Evolutionary conservation across 2,329 filamentous ascomycete species (phyloP), one percentile per base, ranked within the genome.

Genomic region (Penicillium aurantiogriseum): DNA sequence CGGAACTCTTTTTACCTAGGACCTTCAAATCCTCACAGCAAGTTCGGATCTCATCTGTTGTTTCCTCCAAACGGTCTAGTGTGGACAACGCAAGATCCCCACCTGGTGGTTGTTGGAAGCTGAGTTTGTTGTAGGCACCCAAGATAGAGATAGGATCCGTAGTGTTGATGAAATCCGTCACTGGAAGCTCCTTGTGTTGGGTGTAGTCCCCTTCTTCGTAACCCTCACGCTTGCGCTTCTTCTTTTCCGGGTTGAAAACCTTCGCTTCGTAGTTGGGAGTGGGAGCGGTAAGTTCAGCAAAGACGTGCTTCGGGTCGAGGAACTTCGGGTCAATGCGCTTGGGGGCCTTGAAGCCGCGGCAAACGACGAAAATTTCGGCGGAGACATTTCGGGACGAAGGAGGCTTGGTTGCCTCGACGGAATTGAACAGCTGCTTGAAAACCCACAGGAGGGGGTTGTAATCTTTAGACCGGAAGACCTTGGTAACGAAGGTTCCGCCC

Each of bases 341-440:
- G 4, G 94, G 94, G 0, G 93, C 93, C 78, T 97, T 97, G 81
- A 87, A 99, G 21, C 93, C 94, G 64, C 88, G 86, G 77, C 93
- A 97, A 35, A 99, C 94, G 63, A 97, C 93, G 80, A 99, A 99
- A 40, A 97, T 97, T 80, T 99, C 94, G 64, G 94, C 94, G 8
- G 92, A 97, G 51, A 99, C 93, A 69, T 96, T 97, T 80, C 94
- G 85, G 9, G 91, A 96, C 0, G 92, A 96, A 0, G 94, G 94
- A 4, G 94, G 94, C 76, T 99, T 99, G 5, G 94, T 99, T 48
- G 95, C 93, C 73, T 99, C 93, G 62, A 99, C 94, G 65, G 94
- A 95, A 47, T 84, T 83, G 79, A 99, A 99, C 0, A 99, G 83
- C 75, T 99, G 94, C 73, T 96, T 96, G 80, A 97, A 92, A 35